phyloP scores from a whole-genome alignment of 139 green algal species.

The Coccomyxa sp. region DNA sequence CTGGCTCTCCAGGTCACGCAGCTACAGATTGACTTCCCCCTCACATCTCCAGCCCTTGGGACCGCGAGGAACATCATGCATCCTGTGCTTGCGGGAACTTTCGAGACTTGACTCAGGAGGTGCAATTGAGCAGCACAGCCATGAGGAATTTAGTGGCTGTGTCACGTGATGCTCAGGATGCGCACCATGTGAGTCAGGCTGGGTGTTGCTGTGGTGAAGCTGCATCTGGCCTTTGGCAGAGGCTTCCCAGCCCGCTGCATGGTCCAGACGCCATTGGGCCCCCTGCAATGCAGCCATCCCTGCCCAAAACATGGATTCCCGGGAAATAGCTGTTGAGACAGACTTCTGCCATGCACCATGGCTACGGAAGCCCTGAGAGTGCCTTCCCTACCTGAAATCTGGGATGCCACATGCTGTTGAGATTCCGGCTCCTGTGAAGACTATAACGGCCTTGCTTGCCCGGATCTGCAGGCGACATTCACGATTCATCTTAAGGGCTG shows the following conservation, averaged over 20 bases:
- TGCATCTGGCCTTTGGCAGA: slow-evolving; percentile 48
- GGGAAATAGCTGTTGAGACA: too few species aligned
- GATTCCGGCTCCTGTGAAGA: slow-evolving; percentile 93
- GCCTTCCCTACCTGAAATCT: slow-evolving; percentile 49
- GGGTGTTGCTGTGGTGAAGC: slow-evolving; percentile 75
- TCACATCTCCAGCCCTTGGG: too few species aligned
- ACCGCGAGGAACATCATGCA: too few species aligned
- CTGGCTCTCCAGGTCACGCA: too few species aligned
- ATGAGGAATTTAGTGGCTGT: too few species aligned
- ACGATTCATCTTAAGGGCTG: neutral
- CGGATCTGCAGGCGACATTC: neutral
- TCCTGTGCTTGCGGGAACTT: too few species aligned
- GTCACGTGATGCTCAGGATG: neutral
- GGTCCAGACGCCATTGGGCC: slow-evolving; percentile 93
- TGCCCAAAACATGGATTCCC: too few species aligned
- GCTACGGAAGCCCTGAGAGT: too few species aligned
- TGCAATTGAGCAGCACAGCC: neutral
- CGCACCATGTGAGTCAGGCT: slow-evolving; percentile 72
- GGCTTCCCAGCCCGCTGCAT: slow-evolving; percentile 53
- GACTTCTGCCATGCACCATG: too few species aligned
- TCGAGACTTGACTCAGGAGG: neutral
- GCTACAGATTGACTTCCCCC: too few species aligned
- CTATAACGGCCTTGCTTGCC: slow-evolving; percentile 40
- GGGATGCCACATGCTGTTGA: slow-evolving; percentile 86
- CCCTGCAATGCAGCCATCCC: too few species aligned